Evolutionary conservation across 805 yeast genomes (phyloP).

Genomic region (Citeromyces matritensis): DNA sequence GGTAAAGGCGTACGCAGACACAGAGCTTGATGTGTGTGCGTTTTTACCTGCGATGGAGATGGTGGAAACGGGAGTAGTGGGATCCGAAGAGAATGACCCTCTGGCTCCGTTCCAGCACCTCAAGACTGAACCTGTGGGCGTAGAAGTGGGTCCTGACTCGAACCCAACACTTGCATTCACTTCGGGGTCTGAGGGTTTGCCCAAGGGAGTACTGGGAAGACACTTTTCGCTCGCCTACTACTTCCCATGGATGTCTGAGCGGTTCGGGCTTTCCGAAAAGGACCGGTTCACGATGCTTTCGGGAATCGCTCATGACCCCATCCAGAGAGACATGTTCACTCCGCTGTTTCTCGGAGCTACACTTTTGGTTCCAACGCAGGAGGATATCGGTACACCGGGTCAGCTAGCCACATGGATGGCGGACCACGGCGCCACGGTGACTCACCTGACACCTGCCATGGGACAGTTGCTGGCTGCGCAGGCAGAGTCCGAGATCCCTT

Average conservation of each 20-base stretch:
- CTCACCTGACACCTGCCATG: constrained; percentile 99
- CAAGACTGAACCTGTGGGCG: constrained; percentile 59
- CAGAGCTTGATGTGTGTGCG: constrained; percentile 60
- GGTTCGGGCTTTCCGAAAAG: constrained; percentile 58
- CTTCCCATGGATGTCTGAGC: constrained; percentile 96
- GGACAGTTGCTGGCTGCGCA: constrained; percentile 95
- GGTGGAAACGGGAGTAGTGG: constrained; percentile 60
- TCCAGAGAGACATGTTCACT: constrained; percentile 97
- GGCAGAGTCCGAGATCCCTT: constrained; percentile 76
- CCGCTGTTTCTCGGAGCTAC: constrained; percentile 94
- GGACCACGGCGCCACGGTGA: constrained; percentile 79
- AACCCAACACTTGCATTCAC: constrained; percentile 96
- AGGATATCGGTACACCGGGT: constrained; percentile 98
- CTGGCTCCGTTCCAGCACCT: constrained; percentile 28
- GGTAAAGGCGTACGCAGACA: constrained; percentile 64
- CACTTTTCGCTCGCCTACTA: constrained; percentile 94
- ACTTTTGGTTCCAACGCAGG: constrained; percentile 84
- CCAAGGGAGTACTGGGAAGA: constrained; percentile 97
- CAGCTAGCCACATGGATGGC: constrained; percentile 96
- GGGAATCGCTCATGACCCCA: constrained; percentile 99
- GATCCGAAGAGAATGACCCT: constrained; percentile 43
- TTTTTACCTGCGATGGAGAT: constrained; percentile 68
- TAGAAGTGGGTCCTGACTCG: constrained; percentile 91
- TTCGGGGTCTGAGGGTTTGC: constrained; percentile 95
- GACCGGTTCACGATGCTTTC: constrained; percentile 95